A percentile compares a stretch with the other conserved stretches of the same genome.
These are phyloP conservation scores for Skeletonema potamos DNA, from an alignment of 108 stramenopile genomes.

Conservation along the genomic window DNA sequence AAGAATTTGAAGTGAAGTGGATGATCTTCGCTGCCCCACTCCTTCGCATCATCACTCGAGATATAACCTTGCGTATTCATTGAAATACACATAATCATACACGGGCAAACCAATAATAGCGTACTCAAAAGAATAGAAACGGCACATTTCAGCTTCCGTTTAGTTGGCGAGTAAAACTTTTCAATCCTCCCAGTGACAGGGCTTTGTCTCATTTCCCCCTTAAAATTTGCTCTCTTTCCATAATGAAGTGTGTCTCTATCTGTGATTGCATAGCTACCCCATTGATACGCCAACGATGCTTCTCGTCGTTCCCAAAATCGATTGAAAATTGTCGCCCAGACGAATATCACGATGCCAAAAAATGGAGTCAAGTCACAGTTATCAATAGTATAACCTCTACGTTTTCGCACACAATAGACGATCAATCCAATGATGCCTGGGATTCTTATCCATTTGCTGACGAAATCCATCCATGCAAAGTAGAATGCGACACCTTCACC, in stretches of 20 bases:
- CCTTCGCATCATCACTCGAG: constrained; percentile 45
- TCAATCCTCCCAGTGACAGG: constrained; percentile 68
- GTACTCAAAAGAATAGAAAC: constrained; percentile 58
- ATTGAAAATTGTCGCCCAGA: constrained; percentile 66
- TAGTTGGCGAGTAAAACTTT: constrained; percentile 51
- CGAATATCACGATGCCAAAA: constrained; percentile 58
- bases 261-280: constrained; percentile 51
- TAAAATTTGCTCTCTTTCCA: constrained; percentile 58
- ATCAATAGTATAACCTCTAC: constrained; percentile 62
- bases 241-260: constrained; percentile 18
- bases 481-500: constrained; percentile 68
- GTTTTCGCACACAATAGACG: constrained; percentile 33
- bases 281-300: constrained; percentile 48
- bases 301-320: constrained; percentile 73
- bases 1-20: constrained; percentile 62
- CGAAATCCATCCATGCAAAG: constrained; percentile 74
- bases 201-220: constrained; percentile 51
- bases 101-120: constrained; percentile 59
- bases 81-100: constrained; percentile 70
- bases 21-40: constrained; percentile 47
- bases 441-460: constrained; percentile 48
- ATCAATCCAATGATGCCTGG: constrained; percentile 52
- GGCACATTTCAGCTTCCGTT: constrained; percentile 58
- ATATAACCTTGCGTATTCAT: constrained; percentile 85
- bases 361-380: constrained; percentile 69